Base-by-base conservation (phyloP, 1,284 basidiomycete genomes). In the Trametes sp. region DNA sequence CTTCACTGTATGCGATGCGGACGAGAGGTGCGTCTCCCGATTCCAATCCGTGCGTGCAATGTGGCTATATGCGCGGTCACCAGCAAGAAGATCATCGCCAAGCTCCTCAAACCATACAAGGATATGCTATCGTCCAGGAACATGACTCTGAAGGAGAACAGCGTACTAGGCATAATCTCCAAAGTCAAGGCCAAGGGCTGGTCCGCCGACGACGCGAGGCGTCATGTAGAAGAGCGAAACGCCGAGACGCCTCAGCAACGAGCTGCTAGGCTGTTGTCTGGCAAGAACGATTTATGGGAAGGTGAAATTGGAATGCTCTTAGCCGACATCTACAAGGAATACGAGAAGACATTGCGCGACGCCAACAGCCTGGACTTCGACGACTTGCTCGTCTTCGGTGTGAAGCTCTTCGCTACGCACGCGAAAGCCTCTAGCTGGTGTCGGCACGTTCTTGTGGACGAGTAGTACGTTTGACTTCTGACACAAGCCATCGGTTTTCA, bases 311-410 rank as follows among this genome's bases (percentile, higher is more conserved):
- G 65, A 2, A 46, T 52, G 2, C 62, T 86, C n/a, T 72, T 85
- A 13, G 84, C 80, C 4, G 75, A 83, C 59, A 77, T 94, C 11
- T 94, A 92, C 74, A 79, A 81, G 24, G 82, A 87, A 31, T 98
- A 97, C 73, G 87, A 95, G 70, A 78, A 78, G 16, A 79, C 79
- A 1, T 80, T 96, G 33, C 78, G 82, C 44, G 79, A 81, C 24
- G 85, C 82, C 62, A 93, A 94, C 64, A 87, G 91, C 31, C 80
- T 97, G 14, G 95, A 98, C 76, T 98, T 97, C 71, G 95, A 98
- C 72, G 95, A 97, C 73, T 79, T 97, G 24, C 82, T 98, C 0
- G 74, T 95, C 0, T 91, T 85, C 70, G 94, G 92, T 0, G 83
- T 93, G n/a, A 82, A 84, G 65, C 83, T 96, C 28, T 93, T 96